phyloP scores from a whole-genome alignment of 2,329 filamentous ascomycete species.

The Cladosporium sp. region DNA sequence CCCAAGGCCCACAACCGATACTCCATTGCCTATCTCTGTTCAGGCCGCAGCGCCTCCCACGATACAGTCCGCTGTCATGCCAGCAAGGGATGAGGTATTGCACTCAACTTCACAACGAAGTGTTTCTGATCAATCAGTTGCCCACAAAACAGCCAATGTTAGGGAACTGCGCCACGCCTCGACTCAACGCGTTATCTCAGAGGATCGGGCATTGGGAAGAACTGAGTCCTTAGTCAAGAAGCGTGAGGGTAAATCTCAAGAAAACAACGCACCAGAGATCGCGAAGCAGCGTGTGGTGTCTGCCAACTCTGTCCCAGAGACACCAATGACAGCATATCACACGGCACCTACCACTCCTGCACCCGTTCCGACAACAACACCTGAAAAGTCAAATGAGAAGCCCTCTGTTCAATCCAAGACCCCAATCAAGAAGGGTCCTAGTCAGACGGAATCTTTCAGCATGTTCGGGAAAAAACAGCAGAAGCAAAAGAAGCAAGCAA shows the following conservation, averaged over 20 bases:
- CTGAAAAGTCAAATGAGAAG: background rate
- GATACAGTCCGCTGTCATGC: background rate
- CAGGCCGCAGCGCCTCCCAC: background rate
- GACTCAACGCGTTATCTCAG: background rate
- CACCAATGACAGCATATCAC: slow-evolving; percentile 15
- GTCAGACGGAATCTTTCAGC: slow-evolving; percentile 33
- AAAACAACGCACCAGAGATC: too few relatives aligned
- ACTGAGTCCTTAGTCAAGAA: too few relatives aligned
- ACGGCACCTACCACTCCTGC: slow-evolving; percentile 25
- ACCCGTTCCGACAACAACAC: background rate
- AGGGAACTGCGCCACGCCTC: background rate
- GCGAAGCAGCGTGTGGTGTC: slow-evolving; percentile 16
- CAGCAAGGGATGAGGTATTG: background rate
- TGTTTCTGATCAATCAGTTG: background rate
- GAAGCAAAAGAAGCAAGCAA: slow-evolving; percentile 16
- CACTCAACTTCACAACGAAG: background rate
- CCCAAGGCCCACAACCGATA: background rate
- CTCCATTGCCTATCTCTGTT: background rate
- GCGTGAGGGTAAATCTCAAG: too few relatives aligned
- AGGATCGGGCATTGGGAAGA: background rate
- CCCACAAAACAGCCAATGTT: background rate
- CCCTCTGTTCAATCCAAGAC: background rate
- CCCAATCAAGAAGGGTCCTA: slow-evolving; percentile 26
- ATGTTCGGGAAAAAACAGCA: slow-evolving; percentile 25
- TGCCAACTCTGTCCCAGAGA: slow-evolving; percentile 14